Conservation (phyloP, 257 asterid genomes). For the Schizonepeta tenuifolia region DNA sequence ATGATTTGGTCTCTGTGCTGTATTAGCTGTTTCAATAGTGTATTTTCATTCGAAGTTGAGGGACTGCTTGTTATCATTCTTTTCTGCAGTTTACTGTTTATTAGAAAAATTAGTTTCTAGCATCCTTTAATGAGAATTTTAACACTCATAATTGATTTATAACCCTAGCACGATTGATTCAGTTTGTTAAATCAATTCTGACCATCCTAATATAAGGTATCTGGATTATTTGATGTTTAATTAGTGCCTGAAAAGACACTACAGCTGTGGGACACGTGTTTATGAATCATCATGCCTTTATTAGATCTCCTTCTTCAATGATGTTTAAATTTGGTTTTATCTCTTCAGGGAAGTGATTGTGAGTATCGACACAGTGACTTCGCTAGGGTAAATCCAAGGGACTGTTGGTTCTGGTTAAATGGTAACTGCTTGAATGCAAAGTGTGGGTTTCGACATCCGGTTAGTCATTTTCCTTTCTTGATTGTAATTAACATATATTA, state of each 20-base stretch:
- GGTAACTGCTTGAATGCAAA: slow-evolving; percentile 60
- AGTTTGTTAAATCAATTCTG: background rate
- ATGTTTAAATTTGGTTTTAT: background rate
- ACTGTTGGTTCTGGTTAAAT: slow-evolving; percentile 63
- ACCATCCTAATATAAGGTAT: background rate
- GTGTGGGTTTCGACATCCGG: slow-evolving; percentile 67
- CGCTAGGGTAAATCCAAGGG: slow-evolving; percentile 61
- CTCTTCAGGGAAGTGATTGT: slow-evolving; percentile 55
- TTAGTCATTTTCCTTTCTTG: slow-evolving; percentile 35
- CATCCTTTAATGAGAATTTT: background rate
- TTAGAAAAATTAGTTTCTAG: background rate
- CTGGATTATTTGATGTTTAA: background rate
- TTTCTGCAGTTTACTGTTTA: background rate
- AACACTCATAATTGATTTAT: background rate
- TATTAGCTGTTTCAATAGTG: background rate
- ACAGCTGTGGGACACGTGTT: background rate
- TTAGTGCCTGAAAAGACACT: background rate
- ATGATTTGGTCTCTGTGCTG: background rate
- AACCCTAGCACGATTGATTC: background rate
- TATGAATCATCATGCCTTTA: background rate
- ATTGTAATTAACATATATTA: background rate
- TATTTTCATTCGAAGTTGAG: background rate
- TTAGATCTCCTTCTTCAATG: background rate
- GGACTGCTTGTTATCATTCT: background rate
- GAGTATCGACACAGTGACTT: slow-evolving; percentile 67